Percentiles rank a stretch among this genome's conserved stretches.
phyloP scores from a whole-genome alignment of 306 rosid genomes.

The Sechiopsis laciniata region DNA sequence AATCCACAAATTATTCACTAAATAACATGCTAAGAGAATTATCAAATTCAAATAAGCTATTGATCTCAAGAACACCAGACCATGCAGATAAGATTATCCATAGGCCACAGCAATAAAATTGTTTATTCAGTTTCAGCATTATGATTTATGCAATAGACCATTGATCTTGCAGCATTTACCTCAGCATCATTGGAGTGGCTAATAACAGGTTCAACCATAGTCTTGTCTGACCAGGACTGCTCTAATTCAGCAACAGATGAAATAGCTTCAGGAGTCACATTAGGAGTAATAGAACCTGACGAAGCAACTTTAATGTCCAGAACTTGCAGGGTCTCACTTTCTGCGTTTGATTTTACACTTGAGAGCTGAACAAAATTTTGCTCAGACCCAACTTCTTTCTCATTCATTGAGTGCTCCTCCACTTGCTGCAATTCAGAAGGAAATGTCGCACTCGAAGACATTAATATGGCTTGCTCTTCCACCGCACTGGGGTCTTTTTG shows the following conservation, averaged over 20 bases:
- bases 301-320: slow-evolving; percentile 36
- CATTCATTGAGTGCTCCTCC: neutral
- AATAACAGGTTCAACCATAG: slow-evolving; percentile 35
- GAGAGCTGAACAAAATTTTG: slow-evolving; percentile 22
- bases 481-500: neutral
- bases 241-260: slow-evolving; percentile 31
- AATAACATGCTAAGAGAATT: too few species aligned
- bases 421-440: slow-evolving; percentile 11
- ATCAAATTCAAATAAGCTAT: neutral
- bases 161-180: neutral
- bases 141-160: neutral
- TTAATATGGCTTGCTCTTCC: neutral
- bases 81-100: neutral
- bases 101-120: neutral
- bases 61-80: neutral
- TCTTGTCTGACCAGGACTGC: slow-evolving; percentile 39
- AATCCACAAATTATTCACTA: too few species aligned
- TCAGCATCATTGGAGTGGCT: slow-evolving; percentile 26
- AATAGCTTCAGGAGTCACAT: slow-evolving; percentile 31
- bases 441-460: neutral
- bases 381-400: slow-evolving; percentile 15
- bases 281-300: slow-evolving; percentile 31
- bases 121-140: neutral
- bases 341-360: slow-evolving; percentile 29
- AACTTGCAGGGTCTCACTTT: slow-evolving; percentile 27